Percentiles rank a stretch among this genome's conserved stretches.
These are phyloP conservation scores for Talaromyces stipitatus DNA, from an alignment of 495 filamentous ascomycete species.

Conservation along the genomic window DNA sequence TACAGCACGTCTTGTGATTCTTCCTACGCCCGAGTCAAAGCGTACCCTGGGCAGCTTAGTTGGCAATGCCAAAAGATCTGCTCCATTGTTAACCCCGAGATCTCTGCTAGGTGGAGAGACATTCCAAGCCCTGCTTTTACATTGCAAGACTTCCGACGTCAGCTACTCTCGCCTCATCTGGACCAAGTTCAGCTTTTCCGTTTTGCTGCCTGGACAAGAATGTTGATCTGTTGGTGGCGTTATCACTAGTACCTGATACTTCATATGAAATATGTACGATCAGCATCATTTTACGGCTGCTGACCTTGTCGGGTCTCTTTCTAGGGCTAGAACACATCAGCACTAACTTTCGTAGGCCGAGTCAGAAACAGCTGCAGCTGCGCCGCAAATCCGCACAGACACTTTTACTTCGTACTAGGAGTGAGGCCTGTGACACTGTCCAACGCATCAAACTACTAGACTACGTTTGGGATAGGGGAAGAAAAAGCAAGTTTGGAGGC, in stretches of 20 bases:
- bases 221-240: background rate
- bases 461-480: background rate
- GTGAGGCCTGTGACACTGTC: background rate
- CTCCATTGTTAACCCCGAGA: background rate
- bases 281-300: background rate
- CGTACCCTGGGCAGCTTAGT: background rate
- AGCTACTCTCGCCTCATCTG: background rate
- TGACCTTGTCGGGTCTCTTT: background rate
- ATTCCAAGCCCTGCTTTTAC: background rate
- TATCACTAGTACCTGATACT: background rate
- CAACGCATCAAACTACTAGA: background rate
- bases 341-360: background rate
- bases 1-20: background rate
- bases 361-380: background rate
- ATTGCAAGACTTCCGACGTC: background rate
- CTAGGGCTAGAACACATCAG: background rate
- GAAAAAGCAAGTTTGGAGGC: background rate
- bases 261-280: background rate
- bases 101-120: background rate
- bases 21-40: background rate
- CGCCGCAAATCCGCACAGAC: constrained; percentile 7
- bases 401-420: background rate
- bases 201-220: background rate
- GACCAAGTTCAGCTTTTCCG: background rate
- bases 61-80: background rate